These are phyloP conservation scores for Carex pumila DNA, from an alignment of 176 grass and related monocot species.

Conservation along the genomic window DNA sequence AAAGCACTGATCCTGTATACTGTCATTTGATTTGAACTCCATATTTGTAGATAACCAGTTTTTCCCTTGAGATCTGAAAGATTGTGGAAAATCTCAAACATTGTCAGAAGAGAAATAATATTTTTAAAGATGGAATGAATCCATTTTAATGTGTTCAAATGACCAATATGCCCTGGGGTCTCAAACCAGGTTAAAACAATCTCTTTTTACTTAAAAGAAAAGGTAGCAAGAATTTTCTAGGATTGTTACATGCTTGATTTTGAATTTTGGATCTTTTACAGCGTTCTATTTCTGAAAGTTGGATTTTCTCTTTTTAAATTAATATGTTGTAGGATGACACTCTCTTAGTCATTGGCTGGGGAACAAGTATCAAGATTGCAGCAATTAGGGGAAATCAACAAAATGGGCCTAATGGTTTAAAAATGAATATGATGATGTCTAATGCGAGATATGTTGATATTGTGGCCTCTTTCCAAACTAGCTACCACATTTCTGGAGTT, in stretches of 20 bases:
- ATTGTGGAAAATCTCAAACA: not conserved
- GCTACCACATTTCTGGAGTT: slow-evolving; percentile 90
- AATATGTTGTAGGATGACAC: slow-evolving; percentile 60
- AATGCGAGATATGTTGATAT: slow-evolving; percentile 92
- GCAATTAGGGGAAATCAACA: slow-evolving; percentile 63
- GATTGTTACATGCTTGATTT: not conserved
- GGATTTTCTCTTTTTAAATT: not conserved
- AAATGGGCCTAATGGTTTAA: slow-evolving; percentile 68
- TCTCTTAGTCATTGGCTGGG: slow-evolving; percentile 94
- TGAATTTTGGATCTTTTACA: slow-evolving; percentile 1
- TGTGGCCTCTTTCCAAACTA: slow-evolving; percentile 91
- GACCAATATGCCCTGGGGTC: not conserved
- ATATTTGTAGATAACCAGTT: not conserved
- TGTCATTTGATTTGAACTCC: not conserved
- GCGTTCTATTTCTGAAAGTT: slow-evolving; percentile 9
- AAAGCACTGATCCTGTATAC: not conserved
- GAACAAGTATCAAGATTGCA: slow-evolving; percentile 84
- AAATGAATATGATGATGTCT: slow-evolving; percentile 45
- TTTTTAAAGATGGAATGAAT: not conserved
- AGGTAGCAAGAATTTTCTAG: not conserved
- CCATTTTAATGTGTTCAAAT: not conserved
- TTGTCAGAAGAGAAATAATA: not conserved
- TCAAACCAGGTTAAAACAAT: not conserved
- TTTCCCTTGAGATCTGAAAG: not conserved
- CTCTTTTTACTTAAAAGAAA: not conserved